Conservation (phyloP, 192 early-diverging fungal genomes). For the Coemansia sp. region DNA sequence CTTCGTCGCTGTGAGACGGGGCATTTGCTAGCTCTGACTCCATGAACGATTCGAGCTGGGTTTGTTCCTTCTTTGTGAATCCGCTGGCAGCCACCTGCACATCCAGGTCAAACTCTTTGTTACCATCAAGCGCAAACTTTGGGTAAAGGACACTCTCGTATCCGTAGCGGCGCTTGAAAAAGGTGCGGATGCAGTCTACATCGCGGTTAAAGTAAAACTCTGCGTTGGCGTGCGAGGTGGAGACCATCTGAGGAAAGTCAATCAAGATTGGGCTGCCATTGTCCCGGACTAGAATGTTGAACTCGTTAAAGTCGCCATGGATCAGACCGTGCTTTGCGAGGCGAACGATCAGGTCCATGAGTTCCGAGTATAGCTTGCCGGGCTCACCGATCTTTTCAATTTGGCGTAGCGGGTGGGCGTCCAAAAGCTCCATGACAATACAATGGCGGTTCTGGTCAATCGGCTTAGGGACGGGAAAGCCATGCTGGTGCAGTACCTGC, state of each 20-base stretch:
- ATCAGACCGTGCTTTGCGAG: constrained; percentile 95
- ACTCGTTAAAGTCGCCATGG: constrained; percentile 99
- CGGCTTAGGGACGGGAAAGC: constrained; percentile 95
- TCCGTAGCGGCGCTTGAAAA: constrained; percentile 87
- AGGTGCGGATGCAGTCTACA: constrained; percentile 95
- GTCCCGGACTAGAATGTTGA: constrained; percentile 92
- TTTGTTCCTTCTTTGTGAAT: constrained; percentile 89
- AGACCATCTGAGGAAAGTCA: constrained; percentile 99
- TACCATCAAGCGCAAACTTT: constrained; percentile 79
- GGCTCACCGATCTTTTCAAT: constrained; percentile 84
- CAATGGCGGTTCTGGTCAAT: constrained; percentile 94
- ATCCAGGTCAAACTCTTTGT: constrained; percentile 90
- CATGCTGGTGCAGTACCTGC: constrained; percentile 93
- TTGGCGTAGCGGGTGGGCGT: constrained; percentile 94
- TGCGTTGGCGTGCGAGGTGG: constrained; percentile 93
- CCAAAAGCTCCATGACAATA: constrained; percentile 95
- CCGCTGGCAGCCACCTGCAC: constrained; percentile 97
- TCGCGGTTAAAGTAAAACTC: constrained; percentile 99
- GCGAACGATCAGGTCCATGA: constrained; percentile 97
- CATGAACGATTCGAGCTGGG: constrained; percentile 72
- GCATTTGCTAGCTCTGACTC: background rate
- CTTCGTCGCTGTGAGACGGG: background rate
- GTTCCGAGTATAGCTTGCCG: constrained; percentile 88
- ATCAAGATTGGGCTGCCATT: constrained; percentile 88
- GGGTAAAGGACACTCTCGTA: constrained; percentile 95